Percentiles rank a stretch among this genome's conserved stretches.
Conservation (phyloP, 768 basidiomycete species). For the Cubamyces sp. region DNA sequence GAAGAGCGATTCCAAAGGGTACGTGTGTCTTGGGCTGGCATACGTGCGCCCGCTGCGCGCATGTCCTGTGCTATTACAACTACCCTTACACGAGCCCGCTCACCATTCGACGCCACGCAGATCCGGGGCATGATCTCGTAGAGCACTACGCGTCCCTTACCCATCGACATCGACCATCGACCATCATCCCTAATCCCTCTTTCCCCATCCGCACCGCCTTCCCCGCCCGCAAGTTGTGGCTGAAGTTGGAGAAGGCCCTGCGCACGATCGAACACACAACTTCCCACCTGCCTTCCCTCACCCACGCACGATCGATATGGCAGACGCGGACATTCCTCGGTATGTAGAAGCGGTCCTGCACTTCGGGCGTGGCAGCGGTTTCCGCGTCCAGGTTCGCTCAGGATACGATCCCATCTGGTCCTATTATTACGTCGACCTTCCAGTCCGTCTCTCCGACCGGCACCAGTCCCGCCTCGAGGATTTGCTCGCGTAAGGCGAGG, state of each 20-base stretch:
- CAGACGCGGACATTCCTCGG: conserved; percentile 20
- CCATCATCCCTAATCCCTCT: too few species aligned
- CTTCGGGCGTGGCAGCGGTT: conserved; percentile 13
- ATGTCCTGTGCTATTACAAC: neutral
- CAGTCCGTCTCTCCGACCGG: conserved; percentile 64
- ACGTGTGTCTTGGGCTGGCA: conserved; percentile 7
- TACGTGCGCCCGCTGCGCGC: conserved; percentile 2
- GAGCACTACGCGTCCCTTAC: neutral
- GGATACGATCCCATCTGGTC: conserved; percentile 44
- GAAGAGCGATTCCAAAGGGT: conserved; percentile 38
- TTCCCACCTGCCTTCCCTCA: conserved; percentile 13
- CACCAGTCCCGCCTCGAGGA: conserved; percentile 53
- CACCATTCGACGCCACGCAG: conserved; percentile 19
- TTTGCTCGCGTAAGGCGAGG: conserved; percentile 64
- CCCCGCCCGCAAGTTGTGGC: conserved; percentile 2
- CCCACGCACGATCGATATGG: conserved; percentile 22
- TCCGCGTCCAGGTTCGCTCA: conserved; percentile 4
- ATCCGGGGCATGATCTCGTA: conserved; percentile 28
- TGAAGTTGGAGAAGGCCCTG: conserved; percentile 1
- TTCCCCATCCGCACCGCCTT: neutral
- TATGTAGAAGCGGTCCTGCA: conserved; percentile 10
- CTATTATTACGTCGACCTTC: conserved; percentile 64
- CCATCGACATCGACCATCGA: neutral
- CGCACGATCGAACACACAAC: conserved; percentile 1
- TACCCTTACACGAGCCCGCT: conserved; percentile 12